Conservation (phyloP, 2,329 filamentous ascomycete species). For the Verticillium longisporum region DNA sequence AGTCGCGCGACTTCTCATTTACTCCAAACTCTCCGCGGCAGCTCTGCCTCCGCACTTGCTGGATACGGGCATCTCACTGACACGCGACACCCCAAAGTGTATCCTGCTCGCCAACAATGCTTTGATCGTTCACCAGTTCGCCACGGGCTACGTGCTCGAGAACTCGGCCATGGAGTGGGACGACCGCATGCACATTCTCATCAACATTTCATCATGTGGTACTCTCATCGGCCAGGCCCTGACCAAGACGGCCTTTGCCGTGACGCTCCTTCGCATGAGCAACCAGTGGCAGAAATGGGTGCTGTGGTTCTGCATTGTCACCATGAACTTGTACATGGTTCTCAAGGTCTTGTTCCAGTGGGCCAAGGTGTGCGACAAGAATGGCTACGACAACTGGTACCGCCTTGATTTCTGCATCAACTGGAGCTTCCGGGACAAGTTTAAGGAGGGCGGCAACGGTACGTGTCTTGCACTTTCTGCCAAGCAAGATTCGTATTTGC, state of each 20-base stretch:
- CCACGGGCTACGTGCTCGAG: conserved; percentile 36
- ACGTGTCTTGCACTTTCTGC: conserved; percentile 11
- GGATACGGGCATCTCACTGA: neutral
- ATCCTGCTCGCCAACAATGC: conserved; percentile 36
- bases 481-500: neutral
- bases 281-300: conserved; percentile 33
- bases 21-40: neutral
- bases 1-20: conserved; percentile 14
- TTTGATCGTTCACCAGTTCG: conserved; percentile 38
- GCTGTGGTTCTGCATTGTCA: conserved; percentile 41
- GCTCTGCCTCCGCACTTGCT: neutral
- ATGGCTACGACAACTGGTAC: conserved; percentile 38
- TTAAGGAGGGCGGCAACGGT: conserved; percentile 46
- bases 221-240: conserved; percentile 26
- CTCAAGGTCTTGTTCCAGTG: conserved; percentile 41
- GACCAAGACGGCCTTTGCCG: conserved; percentile 28
- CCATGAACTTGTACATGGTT: conserved; percentile 40
- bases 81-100: conserved; percentile 13
- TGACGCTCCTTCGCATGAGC: conserved; percentile 32
- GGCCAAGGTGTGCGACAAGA: conserved; percentile 35
- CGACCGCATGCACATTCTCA: conserved; percentile 45
- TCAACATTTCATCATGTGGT: conserved; percentile 33
- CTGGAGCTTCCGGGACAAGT: conserved; percentile 28
- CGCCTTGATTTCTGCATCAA: conserved; percentile 37
- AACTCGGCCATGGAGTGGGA: conserved; percentile 34